Evolutionary conservation across 805 yeast species (phyloP), one percentile per base, ranked within the genome.

Genomic region (Wickerhamiella vanderwaltii): DNA sequence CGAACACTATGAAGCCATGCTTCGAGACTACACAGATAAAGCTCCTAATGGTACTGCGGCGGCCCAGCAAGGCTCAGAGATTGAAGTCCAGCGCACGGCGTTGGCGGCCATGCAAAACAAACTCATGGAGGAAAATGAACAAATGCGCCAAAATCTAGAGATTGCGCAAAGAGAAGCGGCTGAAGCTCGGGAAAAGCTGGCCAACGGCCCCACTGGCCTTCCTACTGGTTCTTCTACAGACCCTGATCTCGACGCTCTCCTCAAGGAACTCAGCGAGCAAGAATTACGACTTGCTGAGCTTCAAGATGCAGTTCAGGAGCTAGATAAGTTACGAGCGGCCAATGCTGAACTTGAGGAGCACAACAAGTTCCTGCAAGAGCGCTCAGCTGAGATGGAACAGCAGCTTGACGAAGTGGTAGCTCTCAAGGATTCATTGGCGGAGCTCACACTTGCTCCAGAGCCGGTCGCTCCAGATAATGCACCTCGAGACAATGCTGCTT

Each of bases 51-150:
- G n/a, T n/a, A n/a, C n/a, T n/a, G n/a, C n/a, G n/a, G n/a, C n/a
- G n/a, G 23, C 35, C 6, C 22, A 18, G 17, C 26, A 20, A 7
- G 24, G 22, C 18, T 19, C 29, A 4, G 34, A 22, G 22, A 29
- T 29, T 20, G 39, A 44, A 12, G 58, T 53, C 34, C 60, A 60
- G 49, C 51, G 60, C 13, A 41, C 52, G 1, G 53, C 56, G 12
- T 53, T 61, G 35, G 64, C 64, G 4, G 58, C 57, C 16, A 52
- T 59, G 50, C 63, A 61, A 39, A 61, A 61, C 47, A 45, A 49
- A 35, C 48, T 60, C 5, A 56, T 60, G 7, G 52, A 53, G 35
- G 61, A 57, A 25, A 16, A 46, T 9, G 51, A 46, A 25, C 44
- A 44, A 12, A 20, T 48, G 39, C 46, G 45, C 22, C 46, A 48